Evolutionary conservation across 2,329 filamentous ascomycete species (phyloP), one percentile per base, ranked within the genome.

Genomic region (Rutstroemia sydowiana): DNA sequence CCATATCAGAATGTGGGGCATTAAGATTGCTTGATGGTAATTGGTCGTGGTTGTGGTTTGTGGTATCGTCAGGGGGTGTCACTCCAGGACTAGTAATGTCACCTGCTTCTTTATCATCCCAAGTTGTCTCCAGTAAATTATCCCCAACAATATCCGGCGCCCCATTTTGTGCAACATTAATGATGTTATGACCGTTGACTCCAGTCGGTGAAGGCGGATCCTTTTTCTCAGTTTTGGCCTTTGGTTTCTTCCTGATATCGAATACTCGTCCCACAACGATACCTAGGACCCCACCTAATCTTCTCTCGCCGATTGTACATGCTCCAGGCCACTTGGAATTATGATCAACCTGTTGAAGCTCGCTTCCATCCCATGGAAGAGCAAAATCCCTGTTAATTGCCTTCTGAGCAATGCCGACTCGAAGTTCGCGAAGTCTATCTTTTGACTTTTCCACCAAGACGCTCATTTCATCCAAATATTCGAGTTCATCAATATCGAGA

Each of bases 391-490:
- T 64, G 43, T 63, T 60, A 1, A 63, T 57, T 21, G 71, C 73
- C 51, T 70, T 73, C 31, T 71, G 64, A 5, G 87, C 81, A 51
- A 93, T 81, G 5, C 88, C 87, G 5, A 93, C 76, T 40, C 87
- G 77, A 31, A 95, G 73, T 66, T 92, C 88, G 28, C 78, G 76
- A 14, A 93, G 70, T 39, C 75, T 75, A 55, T 76, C 73, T 53
- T 80, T 74, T 11, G 87, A 92, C 21, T 82, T 79, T 55, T 85
- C 84, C 55, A 93, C 81, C 11, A 93, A 74, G 39, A 88, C 74
- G 49, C 85, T 84, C 79, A 93, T 85, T 69, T 93, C 88, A 63
- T 92, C 87, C 34, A 92, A 70, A 65, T 93, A 93, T 26, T 84
- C 78, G n/a, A 88, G 69, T 64, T 92, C 87, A 62, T 93, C 88